Evolutionary conservation across 371 early-diverging fungal genomes (phyloP), one percentile per base, ranked within the genome.

Genomic region (Mucor plumbeus): DNA sequence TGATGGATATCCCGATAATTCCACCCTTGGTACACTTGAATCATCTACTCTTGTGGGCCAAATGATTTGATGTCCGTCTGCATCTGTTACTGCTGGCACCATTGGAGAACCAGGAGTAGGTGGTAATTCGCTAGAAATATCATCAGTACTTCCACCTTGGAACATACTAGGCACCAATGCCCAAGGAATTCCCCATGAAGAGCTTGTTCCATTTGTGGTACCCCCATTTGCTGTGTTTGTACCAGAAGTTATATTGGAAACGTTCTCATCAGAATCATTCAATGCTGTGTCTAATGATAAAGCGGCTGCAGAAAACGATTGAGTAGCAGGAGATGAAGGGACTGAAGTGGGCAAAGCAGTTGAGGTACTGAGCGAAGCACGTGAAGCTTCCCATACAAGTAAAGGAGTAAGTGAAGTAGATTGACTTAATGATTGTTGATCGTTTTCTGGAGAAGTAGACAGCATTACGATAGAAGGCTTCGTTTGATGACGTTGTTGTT

Each of bases 121-220:
- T 13, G 68, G 55, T 15, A 59, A 55, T 17, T 70, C 53, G 34
- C 35, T 62, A 0, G 61, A 21, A 36, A 58, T 65, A 48, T 65
- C 59, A 47, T 66, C 61, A 13, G n/a, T 60, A 13, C 36, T 66
- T 0, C 61, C 65, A 11, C 59, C 61, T 60, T 66, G 67, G 53
- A 73, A 73, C 77, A 78, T 78, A 50, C 73, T 71, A 13, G 66
- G 84, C 4, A 83, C 80, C 17, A 81, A 64, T 11, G 76, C 75
- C 84, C 84, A 83, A 26, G 84, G 84, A 36, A 83, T 81, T 38
- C 84, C 84, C 84, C 84, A 83, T 1, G 80, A 65, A 14, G 65
- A 39, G 26, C 21, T 60, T 59, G 59, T 59, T 9, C 36, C 26
- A 17, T 43, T 34, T 13, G 21, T 33, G 3, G 26, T 26, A 17